Percentiles rank a stretch among this genome's conserved stretches.
These are phyloP conservation scores for Ottelia alismoides DNA, from an alignment of 106 monocot species.

Conservation along the genomic window DNA sequence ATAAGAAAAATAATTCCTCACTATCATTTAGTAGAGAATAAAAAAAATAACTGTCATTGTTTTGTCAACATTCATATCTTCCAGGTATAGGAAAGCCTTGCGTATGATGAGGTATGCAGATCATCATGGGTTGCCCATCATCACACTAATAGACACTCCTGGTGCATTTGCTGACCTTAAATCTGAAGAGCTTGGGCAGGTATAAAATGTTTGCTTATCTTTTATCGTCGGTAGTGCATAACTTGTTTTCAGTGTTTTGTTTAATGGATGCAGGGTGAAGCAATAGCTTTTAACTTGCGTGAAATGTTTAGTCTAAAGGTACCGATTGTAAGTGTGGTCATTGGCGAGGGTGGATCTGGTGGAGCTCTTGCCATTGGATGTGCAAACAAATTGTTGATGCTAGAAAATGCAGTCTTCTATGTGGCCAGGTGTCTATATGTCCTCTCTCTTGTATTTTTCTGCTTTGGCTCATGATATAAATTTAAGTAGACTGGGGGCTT, in stretches of 20 bases:
- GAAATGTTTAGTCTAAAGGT: constrained; percentile 83
- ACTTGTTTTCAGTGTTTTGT: background rate
- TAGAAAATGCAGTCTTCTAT: constrained; percentile 89
- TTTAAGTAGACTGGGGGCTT: no score
- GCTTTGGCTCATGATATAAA: no score
- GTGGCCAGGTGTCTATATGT: constrained; percentile 97
- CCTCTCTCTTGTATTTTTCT: no score
- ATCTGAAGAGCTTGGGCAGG: constrained; percentile 95
- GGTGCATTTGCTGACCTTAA: constrained; percentile 92
- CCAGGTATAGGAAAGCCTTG: constrained; percentile 79
- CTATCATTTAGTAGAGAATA: no score
- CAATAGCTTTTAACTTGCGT: constrained; percentile 78
- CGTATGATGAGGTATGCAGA: constrained; percentile 90
- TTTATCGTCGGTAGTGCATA: background rate
- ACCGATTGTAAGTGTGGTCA: constrained; percentile 75
- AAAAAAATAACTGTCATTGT: no score
- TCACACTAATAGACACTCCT: constrained; percentile 91
- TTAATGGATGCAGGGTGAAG: constrained; percentile 55
- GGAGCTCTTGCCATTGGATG: constrained; percentile 95
- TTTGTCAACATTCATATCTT: constrained; percentile 3
- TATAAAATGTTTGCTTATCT: constrained; percentile 6
- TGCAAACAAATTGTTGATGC: constrained; percentile 82
- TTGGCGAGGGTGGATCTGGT: constrained; percentile 98
- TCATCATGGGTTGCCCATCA: constrained; percentile 84
- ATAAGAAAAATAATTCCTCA: no score